Evolutionary conservation across 192 early-diverging fungal species (phyloP), one percentile per base, ranked within the genome.

Genomic region (Coemansia sp.): DNA sequence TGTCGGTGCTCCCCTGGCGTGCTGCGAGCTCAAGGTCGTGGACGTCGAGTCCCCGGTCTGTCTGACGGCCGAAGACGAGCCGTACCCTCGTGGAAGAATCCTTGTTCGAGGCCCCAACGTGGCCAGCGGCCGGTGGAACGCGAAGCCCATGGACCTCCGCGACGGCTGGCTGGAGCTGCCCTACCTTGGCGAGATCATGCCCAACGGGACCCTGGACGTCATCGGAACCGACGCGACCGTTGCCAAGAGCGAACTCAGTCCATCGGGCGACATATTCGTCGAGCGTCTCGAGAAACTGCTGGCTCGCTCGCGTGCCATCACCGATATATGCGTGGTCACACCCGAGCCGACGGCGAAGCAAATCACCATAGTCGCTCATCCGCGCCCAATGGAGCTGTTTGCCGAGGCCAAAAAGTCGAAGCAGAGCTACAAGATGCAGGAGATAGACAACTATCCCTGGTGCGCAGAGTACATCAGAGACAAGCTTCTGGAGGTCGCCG

Each of bases 1-100:
- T 34, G 74, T 71, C n/a, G 81, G 81, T 6, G 63, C 81, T 0
- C 81, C 81, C 11, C 55, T 82, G n/a, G 57, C 81, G 3, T 71
- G 75, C 66, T 67, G 71, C 58, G 81, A 82, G 55, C 64, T 82
- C 55, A 82, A 82, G 61, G 29, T 82, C 7, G 64, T 75, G 4
- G 65, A 80, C 22, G 35, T 47, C 1, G 35, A 55, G 30, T 14
- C 54, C 0, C 23, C 27, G 0, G 49, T 58, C 6, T 30, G 34
- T 6, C 53, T 75, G 23, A 59, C 47, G 6, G 58, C 60, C 9
- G 67, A 72, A 4, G 72, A 71, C 36, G 25, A 60, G 50, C 61
- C 74, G 28, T 67, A 82, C 27, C 75, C 75, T 3, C 68, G 72
- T 42, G 81, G 81, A 8, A 47, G 61, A 6, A 64, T 82, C 42